Conservation (phyloP, 2,329 filamentous ascomycete genomes). For the Fusarium tuaranense region DNA sequence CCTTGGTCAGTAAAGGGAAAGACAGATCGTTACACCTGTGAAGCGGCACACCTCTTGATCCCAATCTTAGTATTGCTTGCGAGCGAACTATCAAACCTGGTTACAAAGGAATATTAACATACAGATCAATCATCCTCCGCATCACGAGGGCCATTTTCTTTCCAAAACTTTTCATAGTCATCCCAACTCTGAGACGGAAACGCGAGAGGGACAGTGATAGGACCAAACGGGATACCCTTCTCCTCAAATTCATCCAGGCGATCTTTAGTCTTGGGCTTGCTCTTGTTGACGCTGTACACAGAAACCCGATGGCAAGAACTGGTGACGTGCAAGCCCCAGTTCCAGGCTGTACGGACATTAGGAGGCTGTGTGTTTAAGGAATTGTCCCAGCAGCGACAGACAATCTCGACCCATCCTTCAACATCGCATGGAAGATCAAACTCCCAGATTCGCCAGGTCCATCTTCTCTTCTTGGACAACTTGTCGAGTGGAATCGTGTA, state of each 20-base stretch:
- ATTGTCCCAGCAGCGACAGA: constrained; percentile 72
- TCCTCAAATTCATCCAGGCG: constrained; percentile 65
- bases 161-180: constrained; percentile 56
- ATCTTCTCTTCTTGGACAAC: constrained; percentile 70
- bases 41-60: neutral
- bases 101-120: neutral
- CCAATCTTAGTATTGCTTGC: neutral
- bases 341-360: constrained; percentile 67
- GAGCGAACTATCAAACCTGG: neutral
- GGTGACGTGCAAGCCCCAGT: constrained; percentile 76
- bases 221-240: constrained; percentile 59
- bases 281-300: constrained; percentile 72
- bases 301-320: constrained; percentile 70
- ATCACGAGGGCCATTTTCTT: constrained; percentile 44
- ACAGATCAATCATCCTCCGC: constrained; percentile 30
- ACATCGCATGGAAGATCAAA: constrained; percentile 71
- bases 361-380: constrained; percentile 70
- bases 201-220: constrained; percentile 65
- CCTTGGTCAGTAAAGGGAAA: neutral
- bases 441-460: constrained; percentile 74
- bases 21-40: neutral
- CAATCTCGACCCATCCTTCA: constrained; percentile 71
- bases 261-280: constrained; percentile 58
- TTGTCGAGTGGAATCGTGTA: constrained; percentile 71
- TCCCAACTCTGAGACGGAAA: constrained; percentile 62